Evolutionary conservation across 176 grass and related monocot genomes (phyloP).

Genomic region (Leersia perrieri): DNA sequence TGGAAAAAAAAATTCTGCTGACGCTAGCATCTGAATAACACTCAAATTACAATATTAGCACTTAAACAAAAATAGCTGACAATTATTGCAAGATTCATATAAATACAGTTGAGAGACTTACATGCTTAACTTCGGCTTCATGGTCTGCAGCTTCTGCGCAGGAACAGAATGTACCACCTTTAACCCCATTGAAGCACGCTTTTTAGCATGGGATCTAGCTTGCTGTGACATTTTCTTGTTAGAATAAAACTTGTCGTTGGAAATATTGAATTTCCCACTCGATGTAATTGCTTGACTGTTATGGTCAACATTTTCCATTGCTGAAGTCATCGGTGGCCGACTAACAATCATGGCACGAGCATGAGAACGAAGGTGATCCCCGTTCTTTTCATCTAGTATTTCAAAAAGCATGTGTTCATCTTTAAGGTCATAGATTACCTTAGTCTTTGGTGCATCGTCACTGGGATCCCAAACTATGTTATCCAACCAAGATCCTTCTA

Average conservation of each 20-base stretch:
- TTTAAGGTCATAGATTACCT: conserved; percentile 90
- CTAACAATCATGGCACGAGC: conserved; percentile 82
- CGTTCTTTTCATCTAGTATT: conserved; percentile 74
- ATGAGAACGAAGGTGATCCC: conserved; percentile 77
- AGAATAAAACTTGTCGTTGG: conserved; percentile 96
- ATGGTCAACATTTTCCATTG: conserved; percentile 53
- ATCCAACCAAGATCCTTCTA: conserved; percentile 86
- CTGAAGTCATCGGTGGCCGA: conserved; percentile 53
- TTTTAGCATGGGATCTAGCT: conserved; percentile 90
- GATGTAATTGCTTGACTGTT: conserved; percentile 49
- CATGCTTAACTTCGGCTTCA: conserved; percentile 85
- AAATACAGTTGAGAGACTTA: conserved; percentile 28
- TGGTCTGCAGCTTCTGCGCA: conserved; percentile 89
- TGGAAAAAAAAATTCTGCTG: background rate
- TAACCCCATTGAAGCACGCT: conserved; percentile 65
- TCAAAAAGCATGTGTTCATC: conserved; percentile 99
- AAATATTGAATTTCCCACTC: conserved; percentile 74
- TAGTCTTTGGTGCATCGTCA: conserved; percentile 65
- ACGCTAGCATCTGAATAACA: background rate
- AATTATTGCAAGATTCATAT: conserved; percentile 12
- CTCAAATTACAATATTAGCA: background rate
- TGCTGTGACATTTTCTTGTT: conserved; percentile 77
- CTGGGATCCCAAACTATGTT: conserved; percentile 80
- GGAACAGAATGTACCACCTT: conserved; percentile 88
- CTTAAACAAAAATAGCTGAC: background rate